Percentiles rank a stretch among this genome's conserved stretches.
phyloP scores from a whole-genome alignment of 495 filamentous ascomycete genomes.

The Baudoinia panamericana region DNA sequence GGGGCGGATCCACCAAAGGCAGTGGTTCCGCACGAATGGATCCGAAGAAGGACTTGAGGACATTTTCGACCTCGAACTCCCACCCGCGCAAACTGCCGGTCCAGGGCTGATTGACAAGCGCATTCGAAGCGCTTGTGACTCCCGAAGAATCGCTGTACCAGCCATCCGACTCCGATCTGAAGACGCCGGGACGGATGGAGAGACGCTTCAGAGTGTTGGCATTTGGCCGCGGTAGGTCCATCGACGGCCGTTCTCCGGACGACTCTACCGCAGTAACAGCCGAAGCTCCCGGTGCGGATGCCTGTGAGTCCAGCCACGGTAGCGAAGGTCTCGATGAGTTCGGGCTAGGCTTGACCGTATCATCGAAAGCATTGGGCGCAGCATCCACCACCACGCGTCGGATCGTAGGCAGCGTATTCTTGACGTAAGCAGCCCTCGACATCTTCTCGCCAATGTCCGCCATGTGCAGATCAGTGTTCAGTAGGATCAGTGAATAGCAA shows the following conservation, averaged over 20 bases:
- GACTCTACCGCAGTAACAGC: conserved; percentile 15
- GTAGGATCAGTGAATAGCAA: conserved; percentile 83
- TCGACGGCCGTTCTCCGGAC: conserved; percentile 22
- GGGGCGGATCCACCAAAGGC: conserved; percentile 57
- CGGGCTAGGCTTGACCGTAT: conserved; percentile 38
- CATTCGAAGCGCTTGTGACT: conserved; percentile 32
- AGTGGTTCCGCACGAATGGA: conserved; percentile 76
- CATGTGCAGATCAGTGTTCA: conserved; percentile 93
- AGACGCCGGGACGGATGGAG: conserved; percentile 24
- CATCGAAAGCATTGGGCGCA: conserved; percentile 54
- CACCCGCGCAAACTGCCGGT: conserved; percentile 65
- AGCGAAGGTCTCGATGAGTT: conserved; percentile 32
- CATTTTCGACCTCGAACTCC: conserved; percentile 78
- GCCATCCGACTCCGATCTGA: conserved; percentile 27
- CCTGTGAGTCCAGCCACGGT: conserved; percentile 28
- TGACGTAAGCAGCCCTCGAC: conserved; percentile 85
- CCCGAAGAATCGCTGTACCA: conserved; percentile 25
- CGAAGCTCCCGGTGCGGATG: conserved; percentile 17
- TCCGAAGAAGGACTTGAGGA: conserved; percentile 83
- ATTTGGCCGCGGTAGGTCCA: conserved; percentile 21
- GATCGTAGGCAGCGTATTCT: conserved; percentile 90
- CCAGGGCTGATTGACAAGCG: conserved; percentile 71
- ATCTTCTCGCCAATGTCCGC: conserved; percentile 94
- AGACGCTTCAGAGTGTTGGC: conserved; percentile 24
- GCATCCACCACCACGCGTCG: conserved; percentile 59